Conservation (phyloP, 129 eudicot genomes). For the Flaveria brownii region DNA sequence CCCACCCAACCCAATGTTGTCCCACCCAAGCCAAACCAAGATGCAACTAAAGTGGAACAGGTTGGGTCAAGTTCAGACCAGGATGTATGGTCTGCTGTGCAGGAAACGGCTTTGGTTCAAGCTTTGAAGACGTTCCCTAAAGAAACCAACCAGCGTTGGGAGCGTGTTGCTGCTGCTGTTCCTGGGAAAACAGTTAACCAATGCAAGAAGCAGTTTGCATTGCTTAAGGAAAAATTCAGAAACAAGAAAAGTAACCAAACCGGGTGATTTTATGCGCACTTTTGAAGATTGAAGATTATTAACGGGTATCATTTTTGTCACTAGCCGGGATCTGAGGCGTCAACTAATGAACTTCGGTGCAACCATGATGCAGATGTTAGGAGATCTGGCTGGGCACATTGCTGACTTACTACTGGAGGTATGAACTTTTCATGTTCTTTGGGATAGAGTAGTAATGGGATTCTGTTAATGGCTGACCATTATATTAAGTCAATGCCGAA, state of each 20-base stretch:
- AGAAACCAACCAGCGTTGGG: constrained; percentile 88
- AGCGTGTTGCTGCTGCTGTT: constrained; percentile 92
- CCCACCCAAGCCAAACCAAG: constrained; percentile 27
- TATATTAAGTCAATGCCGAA: constrained; percentile 14
- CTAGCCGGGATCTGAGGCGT: constrained; percentile 16
- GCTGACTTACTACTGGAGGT: constrained; percentile 19
- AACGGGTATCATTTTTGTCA: constrained; percentile 30
- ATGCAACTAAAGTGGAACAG: constrained; percentile 24
- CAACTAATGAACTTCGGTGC: constrained; percentile 24
- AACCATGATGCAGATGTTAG: neutral
- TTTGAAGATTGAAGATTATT: neutral
- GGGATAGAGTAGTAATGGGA: constrained; percentile 22
- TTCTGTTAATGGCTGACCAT: constrained; percentile 19
- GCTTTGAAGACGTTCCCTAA: constrained; percentile 92
- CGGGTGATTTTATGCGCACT: neutral
- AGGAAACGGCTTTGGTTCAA: constrained; percentile 86
- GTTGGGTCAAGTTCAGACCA: constrained; percentile 56
- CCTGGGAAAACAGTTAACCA: constrained; percentile 89
- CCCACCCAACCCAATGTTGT: neutral
- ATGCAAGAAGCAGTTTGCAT: constrained; percentile 83
- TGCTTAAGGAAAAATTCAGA: constrained; percentile 80
- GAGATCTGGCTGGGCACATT: constrained; percentile 28
- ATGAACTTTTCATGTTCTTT: constrained; percentile 24
- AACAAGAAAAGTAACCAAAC: constrained; percentile 55
- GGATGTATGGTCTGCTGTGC: constrained; percentile 83